These are phyloP conservation scores for Phaeotremella skinneri DNA, from an alignment of 768 basidiomycete species.

Conservation along the genomic window DNA sequence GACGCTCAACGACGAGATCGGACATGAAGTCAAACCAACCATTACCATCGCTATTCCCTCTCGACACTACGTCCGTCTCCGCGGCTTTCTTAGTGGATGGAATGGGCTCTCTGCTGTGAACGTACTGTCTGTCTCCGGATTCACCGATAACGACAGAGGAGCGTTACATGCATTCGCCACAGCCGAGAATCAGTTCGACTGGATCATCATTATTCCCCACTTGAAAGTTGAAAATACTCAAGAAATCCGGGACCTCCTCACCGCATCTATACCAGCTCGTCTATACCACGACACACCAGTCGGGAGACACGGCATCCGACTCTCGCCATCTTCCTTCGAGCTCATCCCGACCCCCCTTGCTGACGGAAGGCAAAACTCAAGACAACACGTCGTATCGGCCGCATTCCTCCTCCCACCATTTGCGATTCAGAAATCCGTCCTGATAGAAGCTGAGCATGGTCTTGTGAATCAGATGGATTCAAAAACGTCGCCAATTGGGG, in stretches of 20 bases:
- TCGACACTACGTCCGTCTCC: too few relatives aligned
- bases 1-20: background rate
- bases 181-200: background rate
- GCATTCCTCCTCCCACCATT: conserved; percentile 1
- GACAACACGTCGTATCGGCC: background rate
- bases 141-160: background rate
- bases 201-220: background rate
- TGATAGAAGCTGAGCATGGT: background rate
- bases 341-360: background rate
- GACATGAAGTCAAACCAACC: background rate
- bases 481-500: background rate
- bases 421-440: background rate
- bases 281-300: background rate
- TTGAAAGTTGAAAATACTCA: background rate
- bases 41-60: background rate
- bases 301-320: background rate
- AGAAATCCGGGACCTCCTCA: background rate
- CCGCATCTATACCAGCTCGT: background rate
- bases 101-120: background rate
- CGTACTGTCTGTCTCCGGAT: background rate
- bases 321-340: background rate
- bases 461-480: background rate
- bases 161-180: background rate
- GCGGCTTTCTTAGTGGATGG: too few relatives aligned
- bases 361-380: too few relatives aligned